Evolutionary conservation across 2,329 filamentous ascomycete species (phyloP), one percentile per base, ranked within the genome.

Genomic region (Trichoderma harzianum): DNA sequence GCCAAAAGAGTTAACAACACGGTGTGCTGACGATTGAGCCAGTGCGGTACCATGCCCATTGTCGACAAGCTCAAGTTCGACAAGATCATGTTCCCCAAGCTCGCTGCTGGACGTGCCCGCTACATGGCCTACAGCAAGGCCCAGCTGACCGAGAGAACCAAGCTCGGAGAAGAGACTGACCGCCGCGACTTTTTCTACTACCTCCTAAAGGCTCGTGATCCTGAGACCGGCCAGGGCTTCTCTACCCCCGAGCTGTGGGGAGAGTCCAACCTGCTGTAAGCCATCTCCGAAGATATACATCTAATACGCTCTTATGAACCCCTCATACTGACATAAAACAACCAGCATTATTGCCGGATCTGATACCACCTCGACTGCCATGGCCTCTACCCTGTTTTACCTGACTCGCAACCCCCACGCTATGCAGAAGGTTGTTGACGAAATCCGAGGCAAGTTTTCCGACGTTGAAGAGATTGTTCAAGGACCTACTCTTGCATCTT

Each of bases 151-250:
- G 88, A 92, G 76, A 87, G 91, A 28, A 92, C 90, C 63, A 88
- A 89, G 73, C 82, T 91, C 30, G 90, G 90, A 32, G 89, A 89
- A 74, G 89, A 88, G 74, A 90, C 87, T 62, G 90, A 89, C 76
- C 90, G 91, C 39, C 89, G 90, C 71, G 92, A 93, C 78, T 93
- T 93, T 83, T 93, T 93, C 82, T 90, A 92, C 80, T 90, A 93
- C 79, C 86, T 94, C 12, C 86, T 93, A 72, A 90, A 90, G 77
- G 91, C 91, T 8, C 87, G 88, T 51, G 91, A 93, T 75, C 90
- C 91, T 14, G 90, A 93, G 77, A 92, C 91, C 0, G 91, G 91
- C 67, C 85, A 87, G 71, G 89, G 89, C 1, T 91, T 93, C 77
- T 86, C 84, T 53, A 90, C 85, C 3, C 86, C 87, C 0, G 91